Base-by-base conservation (phyloP, 495 filamentous ascomycete genomes). In the Niebla homalea region DNA sequence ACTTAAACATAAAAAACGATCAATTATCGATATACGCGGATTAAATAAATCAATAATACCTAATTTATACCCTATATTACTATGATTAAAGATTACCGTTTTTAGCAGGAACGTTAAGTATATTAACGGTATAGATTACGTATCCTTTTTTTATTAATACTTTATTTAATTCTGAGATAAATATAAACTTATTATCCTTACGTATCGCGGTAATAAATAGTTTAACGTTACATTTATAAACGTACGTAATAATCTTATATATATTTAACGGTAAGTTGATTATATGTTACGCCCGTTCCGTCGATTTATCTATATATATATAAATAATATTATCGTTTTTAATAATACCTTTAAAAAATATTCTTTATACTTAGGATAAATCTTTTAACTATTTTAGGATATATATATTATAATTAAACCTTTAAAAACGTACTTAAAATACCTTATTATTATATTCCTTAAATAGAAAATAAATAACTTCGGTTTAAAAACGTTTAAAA, bases 81-180 rank as follows among this genome's bases (percentile, higher is more conserved):
- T 54, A 43, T 32, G 50, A 41, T 29, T 46, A 7, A 38, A 54
- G 41, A 36, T 54, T 41, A 54, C 38, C 21, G 6, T n/a, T 23
- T 21, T 25, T 21, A 38, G 49, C 14, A 18, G 35, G 21, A 35
- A 23, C 22, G 16, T 16, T 29, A 43, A 20, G 50, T 54, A 54
- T 50, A 54, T 54, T 19, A 54, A 2, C 10, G 20, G 43, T 22
- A 26, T 54, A 6, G n/a, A 54, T 36, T 42, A 15, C 36, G 29
- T 11, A 2, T 20, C 8, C 1, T 54, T 49, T 42, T 54, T 54
- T 20, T 54, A 54, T 35, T 38, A 54, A 43, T 54, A 26, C 7
- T 14, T 21, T 8, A 23, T 54, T 3, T 35, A 43, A 7, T 7
- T 16, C 1, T 21, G 32, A 35, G 25, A 50, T 41, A 32, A n/a